Conservation (phyloP, 1,139 yeast genomes). For the Saccharomyces uvarum region DNA sequence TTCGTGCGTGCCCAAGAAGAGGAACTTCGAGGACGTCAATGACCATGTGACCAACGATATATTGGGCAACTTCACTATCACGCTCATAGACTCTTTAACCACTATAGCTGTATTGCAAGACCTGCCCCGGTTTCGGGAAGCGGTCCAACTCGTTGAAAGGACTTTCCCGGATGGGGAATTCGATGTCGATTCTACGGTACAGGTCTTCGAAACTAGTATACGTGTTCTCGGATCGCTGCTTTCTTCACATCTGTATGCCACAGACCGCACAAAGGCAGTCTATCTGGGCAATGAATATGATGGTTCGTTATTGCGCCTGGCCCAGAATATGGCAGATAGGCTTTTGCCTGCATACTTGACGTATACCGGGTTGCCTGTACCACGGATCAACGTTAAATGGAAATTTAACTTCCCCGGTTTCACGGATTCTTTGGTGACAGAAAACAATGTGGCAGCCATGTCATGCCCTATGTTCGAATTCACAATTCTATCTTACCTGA, state of each 20-base stretch:
- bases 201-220: slow-evolving; percentile 80
- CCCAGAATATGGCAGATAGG: slow-evolving; percentile 63
- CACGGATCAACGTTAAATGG: slow-evolving; percentile 55
- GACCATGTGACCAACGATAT: slow-evolving; percentile 72
- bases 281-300: slow-evolving; percentile 44
- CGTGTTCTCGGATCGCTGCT: slow-evolving; percentile 72
- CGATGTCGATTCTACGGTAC: slow-evolving; percentile 61
- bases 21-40: slow-evolving; percentile 46
- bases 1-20: slow-evolving; percentile 60
- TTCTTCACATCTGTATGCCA: slow-evolving; percentile 67
- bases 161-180: slow-evolving; percentile 37
- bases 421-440: slow-evolving; percentile 33
- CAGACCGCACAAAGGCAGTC: slow-evolving; percentile 45
- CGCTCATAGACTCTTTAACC: slow-evolving; percentile 72
- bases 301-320: slow-evolving; percentile 61
- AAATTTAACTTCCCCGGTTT: background rate
- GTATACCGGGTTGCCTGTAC: slow-evolving; percentile 54
- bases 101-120: slow-evolving; percentile 69
- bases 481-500: slow-evolving; percentile 60
- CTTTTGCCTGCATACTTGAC: slow-evolving; percentile 62
- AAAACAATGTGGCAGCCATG: slow-evolving; percentile 83
- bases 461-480: slow-evolving; percentile 77
- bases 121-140: slow-evolving; percentile 43
- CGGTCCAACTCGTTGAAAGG: slow-evolving; percentile 42
- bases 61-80: slow-evolving; percentile 73